Evolutionary conservation across 768 basidiomycete genomes (phyloP).

Genomic region (Psilocybe cubensis): DNA sequence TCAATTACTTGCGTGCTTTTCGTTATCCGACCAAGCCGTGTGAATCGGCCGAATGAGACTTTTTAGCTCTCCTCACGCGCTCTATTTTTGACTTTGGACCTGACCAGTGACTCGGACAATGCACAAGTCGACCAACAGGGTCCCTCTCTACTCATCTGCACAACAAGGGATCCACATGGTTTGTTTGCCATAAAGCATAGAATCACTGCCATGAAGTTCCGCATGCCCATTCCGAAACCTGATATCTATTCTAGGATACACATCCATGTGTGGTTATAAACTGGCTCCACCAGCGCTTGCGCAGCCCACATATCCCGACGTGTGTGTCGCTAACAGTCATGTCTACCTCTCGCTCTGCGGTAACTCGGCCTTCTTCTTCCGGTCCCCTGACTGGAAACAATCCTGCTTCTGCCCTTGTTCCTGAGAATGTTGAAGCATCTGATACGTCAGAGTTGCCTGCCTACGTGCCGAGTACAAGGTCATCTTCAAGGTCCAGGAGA

Average conservation of each 20-base stretch:
- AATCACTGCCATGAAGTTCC: not conserved
- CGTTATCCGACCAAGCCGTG: constrained; percentile 6
- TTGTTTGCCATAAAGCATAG: not conserved
- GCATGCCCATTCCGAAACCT: constrained; percentile 5
- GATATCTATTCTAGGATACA: constrained; percentile 5
- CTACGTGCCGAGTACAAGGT: constrained; percentile 15
- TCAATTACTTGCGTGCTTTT: not conserved
- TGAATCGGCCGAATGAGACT: constrained; percentile 8
- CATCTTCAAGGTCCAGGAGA: not conserved
- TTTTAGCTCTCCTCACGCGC: not conserved
- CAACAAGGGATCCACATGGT: constrained; percentile 9
- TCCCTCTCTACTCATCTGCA: not conserved
- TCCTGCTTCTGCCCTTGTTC: not conserved
- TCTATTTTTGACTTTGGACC: constrained; percentile 6
- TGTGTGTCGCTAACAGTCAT: constrained; percentile 1
- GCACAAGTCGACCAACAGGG: not conserved
- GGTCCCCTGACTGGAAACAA: not conserved
- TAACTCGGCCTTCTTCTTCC: constrained; percentile 29
- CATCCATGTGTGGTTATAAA: constrained; percentile 1
- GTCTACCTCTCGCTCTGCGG: not conserved
- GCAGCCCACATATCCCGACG: not conserved
- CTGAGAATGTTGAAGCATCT: not conserved
- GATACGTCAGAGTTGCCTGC: constrained; percentile 17
- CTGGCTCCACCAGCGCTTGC: constrained; percentile 1
- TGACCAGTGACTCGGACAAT: not conserved